phyloP scores from a whole-genome alignment of 2,329 filamentous ascomycete genomes.

The Aspergillus spinulosporus region DNA sequence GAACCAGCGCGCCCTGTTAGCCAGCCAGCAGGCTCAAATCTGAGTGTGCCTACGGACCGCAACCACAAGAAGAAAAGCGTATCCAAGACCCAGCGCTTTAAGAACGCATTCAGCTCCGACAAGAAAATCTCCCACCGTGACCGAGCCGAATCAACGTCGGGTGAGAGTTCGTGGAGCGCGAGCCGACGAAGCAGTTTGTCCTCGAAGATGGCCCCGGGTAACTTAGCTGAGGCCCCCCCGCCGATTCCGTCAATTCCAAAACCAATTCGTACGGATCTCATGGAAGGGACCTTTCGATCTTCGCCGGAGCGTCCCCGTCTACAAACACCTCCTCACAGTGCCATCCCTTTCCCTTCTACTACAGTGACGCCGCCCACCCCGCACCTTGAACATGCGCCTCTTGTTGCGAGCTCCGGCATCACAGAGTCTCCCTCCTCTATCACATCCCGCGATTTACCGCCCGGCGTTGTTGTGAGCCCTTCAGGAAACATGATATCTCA shows the following conservation, averaged over 20 bases:
- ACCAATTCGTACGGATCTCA: slow-evolving; percentile 35
- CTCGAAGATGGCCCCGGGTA: slow-evolving; percentile 30
- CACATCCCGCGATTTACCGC: slow-evolving; percentile 28
- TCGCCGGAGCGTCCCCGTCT: slow-evolving; percentile 29
- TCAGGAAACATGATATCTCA: slow-evolving; percentile 74
- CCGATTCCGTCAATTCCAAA: slow-evolving; percentile 31
- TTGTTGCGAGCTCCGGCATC: slow-evolving; percentile 31
- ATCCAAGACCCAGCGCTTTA: slow-evolving; percentile 71
- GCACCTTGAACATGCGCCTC: slow-evolving; percentile 37
- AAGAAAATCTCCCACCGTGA: slow-evolving; percentile 56
- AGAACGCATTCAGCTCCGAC: slow-evolving; percentile 64
- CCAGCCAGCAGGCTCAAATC: slow-evolving; percentile 30
- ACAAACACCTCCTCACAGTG: slow-evolving; percentile 35
- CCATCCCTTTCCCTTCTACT: slow-evolving; percentile 45
- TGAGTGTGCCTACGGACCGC: slow-evolving; percentile 37
- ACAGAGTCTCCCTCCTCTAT: slow-evolving; percentile 44
- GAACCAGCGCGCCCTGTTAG: slow-evolving; percentile 28
- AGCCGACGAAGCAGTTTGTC: slow-evolving; percentile 40
- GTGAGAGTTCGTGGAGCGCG: slow-evolving; percentile 41
- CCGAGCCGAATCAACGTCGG: slow-evolving; percentile 44
- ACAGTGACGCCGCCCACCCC: slow-evolving; percentile 66
- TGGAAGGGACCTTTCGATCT: slow-evolving; percentile 26
- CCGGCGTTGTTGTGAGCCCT: slow-evolving; percentile 59
- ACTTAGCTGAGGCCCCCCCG: slow-evolving; percentile 31
- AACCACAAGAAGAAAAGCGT: slow-evolving; percentile 57